These are phyloP conservation scores for Termitomyces sp. DNA, from an alignment of 768 basidiomycete species.

Conservation along the genomic window DNA sequence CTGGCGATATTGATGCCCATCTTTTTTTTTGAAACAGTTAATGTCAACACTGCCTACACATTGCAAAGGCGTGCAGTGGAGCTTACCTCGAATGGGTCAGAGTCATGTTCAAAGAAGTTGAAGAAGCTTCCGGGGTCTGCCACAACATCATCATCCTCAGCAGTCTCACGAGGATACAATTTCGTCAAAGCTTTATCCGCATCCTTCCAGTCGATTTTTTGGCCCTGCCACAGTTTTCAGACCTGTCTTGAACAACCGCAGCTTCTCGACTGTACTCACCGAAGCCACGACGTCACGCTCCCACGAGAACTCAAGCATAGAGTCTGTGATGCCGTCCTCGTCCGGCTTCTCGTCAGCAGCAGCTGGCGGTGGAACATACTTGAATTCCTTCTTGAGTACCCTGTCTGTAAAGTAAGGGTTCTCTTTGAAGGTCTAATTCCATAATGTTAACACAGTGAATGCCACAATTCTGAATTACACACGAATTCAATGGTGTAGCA, in stretches of 20 bases:
- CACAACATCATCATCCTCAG: slow-evolving; percentile 59
- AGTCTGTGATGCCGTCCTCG: slow-evolving; percentile 68
- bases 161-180: slow-evolving; percentile 62
- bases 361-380: slow-evolving; percentile 52
- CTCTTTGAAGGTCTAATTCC: slow-evolving; percentile 69
- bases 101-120: slow-evolving; percentile 72
- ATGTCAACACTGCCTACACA: slow-evolving; percentile 19
- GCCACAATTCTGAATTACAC: slow-evolving; percentile 27
- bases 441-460: slow-evolving; percentile 2
- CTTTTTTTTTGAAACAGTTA: slow-evolving; percentile 30
- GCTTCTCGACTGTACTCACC: slow-evolving; percentile 32
- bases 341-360: slow-evolving; percentile 56
- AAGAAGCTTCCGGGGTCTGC: slow-evolving; percentile 78
- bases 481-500: slow-evolving; percentile 89
- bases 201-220: slow-evolving; percentile 79
- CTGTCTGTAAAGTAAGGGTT: slow-evolving; percentile 79
- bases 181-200: slow-evolving; percentile 73
- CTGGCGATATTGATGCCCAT: slow-evolving; percentile 67
- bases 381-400: slow-evolving; percentile 80
- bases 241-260: slow-evolving; percentile 4
- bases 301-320: slow-evolving; percentile 82
- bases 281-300: slow-evolving; percentile 64
- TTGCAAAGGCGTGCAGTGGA: slow-evolving; percentile 2
- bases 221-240: slow-evolving; percentile 35
- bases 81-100: slow-evolving; percentile 62